Base-by-base conservation (phyloP, 257 asterid genomes). In the Echites panduratus region DNA sequence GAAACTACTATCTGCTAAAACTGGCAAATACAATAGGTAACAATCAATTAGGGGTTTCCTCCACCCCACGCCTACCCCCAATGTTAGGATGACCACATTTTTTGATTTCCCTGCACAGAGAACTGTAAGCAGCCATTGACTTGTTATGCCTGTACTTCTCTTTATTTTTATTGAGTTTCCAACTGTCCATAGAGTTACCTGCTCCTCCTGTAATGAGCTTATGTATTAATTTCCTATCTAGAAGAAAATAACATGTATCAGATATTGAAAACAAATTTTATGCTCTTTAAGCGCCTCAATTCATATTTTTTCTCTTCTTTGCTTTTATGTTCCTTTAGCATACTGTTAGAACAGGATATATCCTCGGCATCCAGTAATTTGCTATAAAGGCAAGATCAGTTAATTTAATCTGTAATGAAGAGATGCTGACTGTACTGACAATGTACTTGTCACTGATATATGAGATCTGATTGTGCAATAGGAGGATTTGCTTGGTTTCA, bases 1-100 rank as follows among this genome's bases (percentile, higher is more conserved):
- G 88, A 73, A 80, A 84, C 84, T 92, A 73, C 81, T 86, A 50
- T 88, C 95, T 79, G 75, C 85, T 80, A 81, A 84, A 82, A 83
- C 78, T 73, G 79, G 82, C 79, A 69, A 69, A 78, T 77, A 79
- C 72, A 56, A 74, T 79, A 78, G 86, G 80, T 86, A 82, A 83
- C 73, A 74, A 73, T 71, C 56, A 77, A 56, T 75, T 48, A 50
- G 71, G 64, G 44, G 26, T 67, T 64, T 70, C 73, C 59, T 58
- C 66, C 72, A 1, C 70, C 61, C 3, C 7, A 6, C 17, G 14
- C 66, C 75, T 3, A 50, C 47, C 68, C 12, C 4, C 57, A 71
- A 2, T 53, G 24, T 66, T 76, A 79, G 79, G 83, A 32, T 32
- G 38, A 59, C 72, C 63, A 73, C 29, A 70, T 57, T 47, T 70